phyloP scores from a whole-genome alignment of 345 rosid species.

The Ceriops zippeliana region DNA sequence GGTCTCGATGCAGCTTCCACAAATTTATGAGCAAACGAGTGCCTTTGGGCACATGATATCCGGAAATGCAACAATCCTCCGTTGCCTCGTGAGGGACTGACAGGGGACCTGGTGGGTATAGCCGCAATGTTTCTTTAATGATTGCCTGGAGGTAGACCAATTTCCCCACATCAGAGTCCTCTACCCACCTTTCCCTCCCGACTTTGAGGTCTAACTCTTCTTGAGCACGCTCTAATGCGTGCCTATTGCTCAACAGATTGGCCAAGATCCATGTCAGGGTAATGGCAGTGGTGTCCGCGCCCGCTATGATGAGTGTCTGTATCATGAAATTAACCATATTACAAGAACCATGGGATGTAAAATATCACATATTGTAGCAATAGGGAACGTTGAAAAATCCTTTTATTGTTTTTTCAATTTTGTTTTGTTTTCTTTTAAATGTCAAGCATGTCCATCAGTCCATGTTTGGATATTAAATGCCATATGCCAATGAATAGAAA shows the following conservation, averaged over 20 bases:
- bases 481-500: too few relatives aligned
- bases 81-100: slow-evolving; percentile 18
- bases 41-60: slow-evolving; percentile 18
- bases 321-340: not conserved
- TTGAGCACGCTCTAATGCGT: slow-evolving; percentile 30
- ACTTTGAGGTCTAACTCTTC: slow-evolving; percentile 33
- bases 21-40: slow-evolving; percentile 17
- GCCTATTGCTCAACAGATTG: slow-evolving; percentile 34
- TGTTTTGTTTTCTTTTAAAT: not conserved
- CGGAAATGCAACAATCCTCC: slow-evolving; percentile 1
- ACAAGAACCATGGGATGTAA: not conserved
- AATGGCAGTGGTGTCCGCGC: slow-evolving; percentile 40
- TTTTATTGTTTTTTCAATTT: not conserved
- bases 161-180: slow-evolving; percentile 39
- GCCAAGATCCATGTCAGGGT: slow-evolving; percentile 44
- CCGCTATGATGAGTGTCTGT: slow-evolving; percentile 50
- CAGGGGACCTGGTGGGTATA: slow-evolving; percentile 22
- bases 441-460: too few relatives aligned
- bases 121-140: slow-evolving; percentile 22
- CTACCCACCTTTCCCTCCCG: slow-evolving; percentile 31
- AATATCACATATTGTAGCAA: not conserved
- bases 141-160: slow-evolving; percentile 30
- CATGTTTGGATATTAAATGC: too few relatives aligned
- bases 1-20: slow-evolving; percentile 28
- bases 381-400: not conserved